Evolutionary conservation across 768 basidiomycete genomes (phyloP).

Genomic region (Auriscalpium orientale): DNA sequence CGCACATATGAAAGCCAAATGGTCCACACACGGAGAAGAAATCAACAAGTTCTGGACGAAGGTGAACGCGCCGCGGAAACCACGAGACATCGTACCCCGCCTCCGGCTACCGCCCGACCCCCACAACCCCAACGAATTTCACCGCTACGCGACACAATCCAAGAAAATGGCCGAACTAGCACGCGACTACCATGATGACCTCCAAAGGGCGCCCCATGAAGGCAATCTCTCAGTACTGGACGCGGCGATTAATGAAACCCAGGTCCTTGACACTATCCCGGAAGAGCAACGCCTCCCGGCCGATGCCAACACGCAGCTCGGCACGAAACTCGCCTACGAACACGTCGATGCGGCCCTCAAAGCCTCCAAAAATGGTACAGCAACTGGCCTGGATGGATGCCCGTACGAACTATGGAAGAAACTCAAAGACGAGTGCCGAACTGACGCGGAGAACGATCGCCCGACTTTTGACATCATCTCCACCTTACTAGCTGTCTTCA

Average conservation of each 20-base stretch:
- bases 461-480: no score
- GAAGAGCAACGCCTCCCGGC: not conserved
- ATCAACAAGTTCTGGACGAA: not conserved
- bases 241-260: not conserved
- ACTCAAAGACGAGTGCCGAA: no score
- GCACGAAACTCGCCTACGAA: not conserved
- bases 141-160: not conserved
- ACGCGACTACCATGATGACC: not conserved
- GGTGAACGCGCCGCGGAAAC: not conserved
- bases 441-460: no score
- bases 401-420: not conserved
- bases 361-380: not conserved
- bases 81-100: not conserved
- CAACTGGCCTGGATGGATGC: not conserved
- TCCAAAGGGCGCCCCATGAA: not conserved
- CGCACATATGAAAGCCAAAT: not conserved
- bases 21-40: not conserved
- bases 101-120: not conserved
- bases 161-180: not conserved
- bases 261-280: not conserved
- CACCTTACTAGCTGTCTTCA: no score
- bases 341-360: not conserved
- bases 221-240: no score
- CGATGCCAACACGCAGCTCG: not conserved
- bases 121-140: no score